Percentiles rank a stretch among this genome's conserved stretches.
phyloP scores from a whole-genome alignment of 2,329 filamentous ascomycete genomes.

The Epichloe amarillans region DNA sequence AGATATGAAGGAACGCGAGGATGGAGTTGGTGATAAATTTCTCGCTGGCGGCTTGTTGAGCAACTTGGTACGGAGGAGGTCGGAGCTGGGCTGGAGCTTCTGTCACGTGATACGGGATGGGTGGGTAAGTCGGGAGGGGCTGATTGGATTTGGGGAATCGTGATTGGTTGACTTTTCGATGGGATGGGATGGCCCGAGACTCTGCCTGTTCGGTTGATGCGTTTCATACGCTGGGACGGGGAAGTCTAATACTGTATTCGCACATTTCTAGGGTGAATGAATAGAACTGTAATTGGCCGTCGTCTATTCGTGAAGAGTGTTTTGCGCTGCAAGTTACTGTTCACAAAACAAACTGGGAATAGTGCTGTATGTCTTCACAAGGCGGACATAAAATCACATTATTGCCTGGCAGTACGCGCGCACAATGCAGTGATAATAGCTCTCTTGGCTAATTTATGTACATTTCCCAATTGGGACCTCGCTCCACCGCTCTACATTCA shows the following conservation, averaged over 20 bases:
- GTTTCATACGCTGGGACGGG: too few species aligned
- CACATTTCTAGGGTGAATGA: too few species aligned
- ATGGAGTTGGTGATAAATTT: conserved; percentile 30
- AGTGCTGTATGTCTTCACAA: neutral
- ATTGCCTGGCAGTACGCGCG: neutral
- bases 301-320: too few species aligned
- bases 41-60: conserved; percentile 20
- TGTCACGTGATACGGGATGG: conserved; percentile 7
- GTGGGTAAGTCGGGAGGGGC: neutral
- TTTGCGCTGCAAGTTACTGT: too few species aligned
- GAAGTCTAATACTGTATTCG: too few species aligned
- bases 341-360: neutral
- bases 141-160: neutral
- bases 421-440: neutral
- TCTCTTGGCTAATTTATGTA: neutral
- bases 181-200: neutral
- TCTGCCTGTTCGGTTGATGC: too few species aligned
- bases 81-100: conserved; percentile 13
- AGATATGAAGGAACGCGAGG: neutral
- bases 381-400: neutral
- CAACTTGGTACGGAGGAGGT: conserved; percentile 13
- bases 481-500: neutral
- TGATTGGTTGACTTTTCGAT: conserved; percentile 3
- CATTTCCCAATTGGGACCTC: neutral
- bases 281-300: too few species aligned